Base-by-base conservation (phyloP, 2,329 filamentous ascomycete species). In the Herpotrichia juniperi region DNA sequence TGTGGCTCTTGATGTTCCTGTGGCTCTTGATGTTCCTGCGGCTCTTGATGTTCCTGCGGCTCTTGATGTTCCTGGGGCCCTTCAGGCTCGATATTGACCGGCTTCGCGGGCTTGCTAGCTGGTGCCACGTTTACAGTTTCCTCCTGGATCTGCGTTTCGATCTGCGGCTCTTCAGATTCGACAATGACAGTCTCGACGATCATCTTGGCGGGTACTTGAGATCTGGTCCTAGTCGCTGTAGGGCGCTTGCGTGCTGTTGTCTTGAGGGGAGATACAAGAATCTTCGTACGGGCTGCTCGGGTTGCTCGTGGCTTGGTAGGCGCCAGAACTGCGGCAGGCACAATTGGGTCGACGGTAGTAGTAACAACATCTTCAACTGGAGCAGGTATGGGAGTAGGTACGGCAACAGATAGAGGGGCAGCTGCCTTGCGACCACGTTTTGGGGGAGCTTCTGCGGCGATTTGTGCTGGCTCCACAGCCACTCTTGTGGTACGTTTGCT, bases 391-490 rank as follows among this genome's bases (percentile, higher is more conserved):
- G n/a, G n/a, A n/a, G n/a, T n/a, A n/a, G n/a, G n/a, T n/a, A n/a
- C n/a, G n/a, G n/a, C n/a, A n/a, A n/a, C n/a, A n/a, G n/a, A n/a
- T n/a, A 22, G 4, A 25, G 39, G 14, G 12, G 40, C 40, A 16
- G 40, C 40, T 8, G 42, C 6, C 30, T 45, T 45, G 30, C 42
- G 42, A n/a, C 42, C 42, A 10, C 42, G 42, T 24, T 22, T 32
- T 30, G 32, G 32, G 22, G 42, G 26, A 22, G 11, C 26, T 22
- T 45, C 42, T 21, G 42, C 5, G 16, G 24, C 24, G 19, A 21
- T 31, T 16, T 3, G 8, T 17, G 25, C 40, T 25, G 40, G 40
- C 25, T 28, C 40, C 10, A 31, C n/a, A 42, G 22, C 40, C 4
- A 22, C 40, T 30, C 19, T 43, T 43, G 25, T 31, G 14, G 11